A percentile compares a stretch with the other conserved stretches of the same genome.
Evolutionary conservation across 2,329 filamentous ascomycete genomes (phyloP).

Genomic region (Pseudogymnoascus sp.): DNA sequence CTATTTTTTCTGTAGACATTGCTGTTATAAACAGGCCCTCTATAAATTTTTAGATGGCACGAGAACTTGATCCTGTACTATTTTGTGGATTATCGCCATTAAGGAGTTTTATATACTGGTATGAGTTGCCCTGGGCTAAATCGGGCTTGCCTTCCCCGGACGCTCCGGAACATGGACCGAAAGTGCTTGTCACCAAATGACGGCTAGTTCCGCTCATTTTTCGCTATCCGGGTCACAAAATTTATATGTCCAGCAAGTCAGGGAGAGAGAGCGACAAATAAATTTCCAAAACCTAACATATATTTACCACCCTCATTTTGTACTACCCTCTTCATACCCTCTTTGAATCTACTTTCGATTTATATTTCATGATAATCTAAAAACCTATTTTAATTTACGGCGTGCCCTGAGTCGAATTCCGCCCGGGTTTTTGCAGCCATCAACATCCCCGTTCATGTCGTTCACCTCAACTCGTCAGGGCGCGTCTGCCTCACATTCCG

Average conservation of each 20-base stretch:
- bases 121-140: background rate
- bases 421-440: background rate
- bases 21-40: background rate
- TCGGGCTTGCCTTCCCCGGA: conserved; percentile 6
- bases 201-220: conserved; percentile 8
- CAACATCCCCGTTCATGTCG: background rate
- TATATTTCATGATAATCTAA: conserved; percentile 9
- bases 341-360: background rate
- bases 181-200: conserved; percentile 2
- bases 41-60: too few relatives aligned
- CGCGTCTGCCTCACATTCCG: background rate
- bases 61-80: background rate
- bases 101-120: background rate
- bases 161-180: conserved; percentile 2
- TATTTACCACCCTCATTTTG: conserved; percentile 5
- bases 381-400: background rate
- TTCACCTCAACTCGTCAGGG: background rate
- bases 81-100: background rate
- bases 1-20: background rate
- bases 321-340: background rate
- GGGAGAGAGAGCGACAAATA: background rate
- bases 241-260: background rate
- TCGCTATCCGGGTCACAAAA: conserved; percentile 12
- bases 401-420: conserved; percentile 8
- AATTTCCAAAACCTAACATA: background rate